Base-by-base conservation (phyloP, 441 rosid genomes). In the Cnidoscolus chayamansa region DNA sequence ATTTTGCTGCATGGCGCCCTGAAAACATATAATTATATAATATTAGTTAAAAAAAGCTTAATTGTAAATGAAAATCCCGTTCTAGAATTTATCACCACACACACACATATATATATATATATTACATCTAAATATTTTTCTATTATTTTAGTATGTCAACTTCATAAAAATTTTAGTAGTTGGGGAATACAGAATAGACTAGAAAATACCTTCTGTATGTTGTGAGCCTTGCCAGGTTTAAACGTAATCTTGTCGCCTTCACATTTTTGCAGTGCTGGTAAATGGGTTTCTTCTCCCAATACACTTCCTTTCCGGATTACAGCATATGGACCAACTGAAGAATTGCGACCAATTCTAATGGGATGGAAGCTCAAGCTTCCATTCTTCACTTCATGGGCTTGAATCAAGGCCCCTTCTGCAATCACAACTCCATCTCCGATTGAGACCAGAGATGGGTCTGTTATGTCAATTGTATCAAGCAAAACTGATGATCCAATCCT, bases 401-500 rank as follows among this genome's bases (percentile, higher is more conserved):
- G 95, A 76, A 89, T 54, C 74, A 86, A 49, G 43, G 88, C 87
- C 37, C 92, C 92, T 78, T 89, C 95, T 16, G 95, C 81, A 64
- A 89, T 76, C 51, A 88, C 87, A 62, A 83, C 81, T 74, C 92
- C 89, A 78, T 89, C 87, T 72, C 90, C 90, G 11, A 89, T 84
- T 3, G 86, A 86, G 74, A 88, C 85, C 32, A 88, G 78, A 67
- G 90, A 84, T 15, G 90, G 95, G 70, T 86, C 92, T 43, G 92
- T 85, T 31, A 89, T 86, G 55, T 85, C 87, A 45, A 83, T 78
- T 0, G 88, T 83, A 60, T 89, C 92, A 0, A 89, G 83, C 79
- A 88, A 64, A 65, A 88, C 89, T 51, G 88, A 86, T 55, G 90
- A 81, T 55, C 86, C 95, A 50, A 88, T 83, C 77, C 76, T 85